Evolutionary conservation across 176 grass and related monocot species (phyloP).

Genomic region (Lolium multiflorum): DNA sequence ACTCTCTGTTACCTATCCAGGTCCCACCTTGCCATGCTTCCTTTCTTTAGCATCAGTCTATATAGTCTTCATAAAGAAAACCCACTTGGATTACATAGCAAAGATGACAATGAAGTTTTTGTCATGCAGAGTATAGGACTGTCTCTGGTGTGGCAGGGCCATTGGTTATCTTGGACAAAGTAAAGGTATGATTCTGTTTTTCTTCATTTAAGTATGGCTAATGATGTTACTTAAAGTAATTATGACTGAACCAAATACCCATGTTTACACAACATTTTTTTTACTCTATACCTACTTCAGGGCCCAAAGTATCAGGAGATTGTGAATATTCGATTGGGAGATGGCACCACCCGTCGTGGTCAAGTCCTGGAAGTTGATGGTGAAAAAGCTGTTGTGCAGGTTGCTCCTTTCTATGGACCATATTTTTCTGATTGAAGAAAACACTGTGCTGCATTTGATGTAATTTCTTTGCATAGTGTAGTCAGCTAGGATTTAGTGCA

Average conservation of each 20-base stretch:
- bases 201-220: conserved; percentile 15
- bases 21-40: not conserved
- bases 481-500: not conserved
- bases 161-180: conserved; percentile 94
- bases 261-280: not conserved
- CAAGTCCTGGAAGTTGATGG: conserved; percentile 97
- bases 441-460: not conserved
- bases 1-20: not conserved
- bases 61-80: not conserved
- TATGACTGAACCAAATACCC: conserved; percentile 3
- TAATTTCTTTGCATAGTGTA: not conserved
- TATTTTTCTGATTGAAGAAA: conserved; percentile 22
- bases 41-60: not conserved
- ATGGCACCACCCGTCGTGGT: conserved; percentile 90
- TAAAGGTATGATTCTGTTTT: conserved; percentile 63
- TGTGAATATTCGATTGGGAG: conserved; percentile 93
- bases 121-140: conserved; percentile 84
- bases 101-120: conserved; percentile 24
- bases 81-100: not conserved
- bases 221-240: not conserved
- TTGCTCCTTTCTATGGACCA: conserved; percentile 32
- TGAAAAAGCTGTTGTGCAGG: conserved; percentile 98
- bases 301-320: conserved; percentile 96
- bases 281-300: conserved; percentile 44
- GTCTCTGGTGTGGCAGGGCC: conserved; percentile 91